Percentiles rank a stretch among this genome's conserved stretches.
phyloP scores from a whole-genome alignment of 805 yeast genomes.

The Vanderwaltozyma verrucispora region DNA sequence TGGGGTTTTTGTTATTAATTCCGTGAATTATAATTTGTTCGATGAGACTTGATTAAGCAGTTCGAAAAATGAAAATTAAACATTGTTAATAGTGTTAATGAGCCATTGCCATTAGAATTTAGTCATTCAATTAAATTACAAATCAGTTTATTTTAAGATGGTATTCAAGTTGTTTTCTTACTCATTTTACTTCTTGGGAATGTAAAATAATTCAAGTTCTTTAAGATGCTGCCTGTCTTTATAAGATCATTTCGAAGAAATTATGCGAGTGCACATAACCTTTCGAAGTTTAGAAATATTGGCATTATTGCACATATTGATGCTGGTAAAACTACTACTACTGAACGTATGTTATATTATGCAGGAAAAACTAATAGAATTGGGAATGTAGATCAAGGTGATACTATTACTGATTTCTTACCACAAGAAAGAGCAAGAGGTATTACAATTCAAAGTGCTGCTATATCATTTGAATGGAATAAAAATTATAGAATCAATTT shows the following conservation, averaged over 20 bases:
- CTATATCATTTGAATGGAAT: slow-evolving; percentile 85
- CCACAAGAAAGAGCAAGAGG: slow-evolving; percentile 90
- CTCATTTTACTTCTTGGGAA: no score
- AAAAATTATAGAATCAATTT: slow-evolving; percentile 58
- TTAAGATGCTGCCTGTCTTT: background rate
- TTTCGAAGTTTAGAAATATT: slow-evolving; percentile 54
- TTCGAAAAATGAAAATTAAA: no score
- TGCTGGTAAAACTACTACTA: slow-evolving; percentile 97
- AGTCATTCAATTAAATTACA: no score
- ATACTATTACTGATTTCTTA: slow-evolving; percentile 86
- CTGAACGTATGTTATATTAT: slow-evolving; percentile 89
- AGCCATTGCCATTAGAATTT: no score
- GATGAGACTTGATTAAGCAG: no score
- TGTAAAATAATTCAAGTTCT: no score
- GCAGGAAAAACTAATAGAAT: slow-evolving; percentile 70
- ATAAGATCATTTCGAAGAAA: background rate
- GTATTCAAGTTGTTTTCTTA: no score
- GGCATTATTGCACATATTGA: slow-evolving; percentile 99
- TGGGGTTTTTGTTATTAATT: no score
- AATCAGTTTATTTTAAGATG: no score
- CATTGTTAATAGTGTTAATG: no score
- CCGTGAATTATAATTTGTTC: no score
- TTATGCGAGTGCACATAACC: background rate
- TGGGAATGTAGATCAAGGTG: slow-evolving; percentile 95
- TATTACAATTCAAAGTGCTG: slow-evolving; percentile 94